These are phyloP conservation scores for Mortierella sp. DNA, from an alignment of 371 early-diverging fungal species.

Conservation along the genomic window DNA sequence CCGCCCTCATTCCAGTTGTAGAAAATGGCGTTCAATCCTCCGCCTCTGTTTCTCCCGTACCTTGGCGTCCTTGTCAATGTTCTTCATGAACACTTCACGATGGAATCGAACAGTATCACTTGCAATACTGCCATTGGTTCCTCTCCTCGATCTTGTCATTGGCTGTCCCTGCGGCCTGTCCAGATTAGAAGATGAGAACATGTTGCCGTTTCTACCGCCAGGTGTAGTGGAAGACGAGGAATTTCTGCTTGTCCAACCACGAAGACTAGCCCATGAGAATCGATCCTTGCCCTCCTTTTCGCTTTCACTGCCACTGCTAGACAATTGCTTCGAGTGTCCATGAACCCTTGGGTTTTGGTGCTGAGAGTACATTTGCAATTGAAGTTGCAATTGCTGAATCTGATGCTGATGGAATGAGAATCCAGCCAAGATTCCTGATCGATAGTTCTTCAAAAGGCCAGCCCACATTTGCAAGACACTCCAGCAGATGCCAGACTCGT, in stretches of 20 bases:
- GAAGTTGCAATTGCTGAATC: conserved; percentile 5
- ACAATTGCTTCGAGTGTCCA: conserved; percentile 23
- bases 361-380: neutral
- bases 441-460: conserved; percentile 78
- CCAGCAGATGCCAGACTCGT: conserved; percentile 75
- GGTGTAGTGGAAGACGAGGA: conserved; percentile 26
- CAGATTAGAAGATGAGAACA: conserved; percentile 1
- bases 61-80: conserved; percentile 73
- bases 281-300: conserved; percentile 23
- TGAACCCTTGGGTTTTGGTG: neutral
- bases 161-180: neutral
- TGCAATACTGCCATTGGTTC: conserved; percentile 27
- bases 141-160: conserved; percentile 30
- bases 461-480: conserved; percentile 83
- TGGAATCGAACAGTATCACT: conserved; percentile 59
- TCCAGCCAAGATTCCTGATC: conserved; percentile 64
- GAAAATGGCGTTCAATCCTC: too few relatives aligned
- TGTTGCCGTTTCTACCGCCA: neutral
- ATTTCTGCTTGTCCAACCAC: conserved; percentile 38
- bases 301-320: conserved; percentile 40
- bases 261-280: conserved; percentile 43
- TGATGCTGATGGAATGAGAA: conserved; percentile 41
- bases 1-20: too few relatives aligned
- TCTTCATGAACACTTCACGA: conserved; percentile 73
- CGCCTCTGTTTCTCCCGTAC: too few relatives aligned